Percentiles rank a stretch among this genome's conserved stretches.
Evolutionary conservation across 805 yeast species (phyloP).

Genomic region (Barnettozyma californica): DNA sequence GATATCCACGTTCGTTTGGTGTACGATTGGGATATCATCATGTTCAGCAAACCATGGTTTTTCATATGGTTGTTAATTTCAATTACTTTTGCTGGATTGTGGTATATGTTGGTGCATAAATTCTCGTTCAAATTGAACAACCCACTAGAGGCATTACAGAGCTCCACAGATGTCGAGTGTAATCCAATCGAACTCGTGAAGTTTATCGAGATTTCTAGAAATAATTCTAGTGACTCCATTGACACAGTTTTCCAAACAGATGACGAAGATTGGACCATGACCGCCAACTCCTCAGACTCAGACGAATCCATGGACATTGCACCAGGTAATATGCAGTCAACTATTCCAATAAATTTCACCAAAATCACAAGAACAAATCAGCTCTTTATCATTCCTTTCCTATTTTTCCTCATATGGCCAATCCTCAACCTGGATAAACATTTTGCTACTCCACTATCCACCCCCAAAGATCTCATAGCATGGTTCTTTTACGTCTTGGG

Average conservation of each 20-base stretch:
- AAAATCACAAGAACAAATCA: conserved; percentile 14
- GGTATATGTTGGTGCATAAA: conserved; percentile 23
- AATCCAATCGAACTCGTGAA: conserved; percentile 1
- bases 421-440: conserved; percentile 41
- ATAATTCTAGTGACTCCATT: not conserved
- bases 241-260: conserved; percentile 1
- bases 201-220: not conserved
- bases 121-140: conserved; percentile 27
- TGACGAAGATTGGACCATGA: not conserved
- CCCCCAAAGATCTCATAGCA: conserved; percentile 47
- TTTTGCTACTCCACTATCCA: conserved; percentile 37
- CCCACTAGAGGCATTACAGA: conserved; percentile 17
- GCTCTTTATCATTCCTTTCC: conserved; percentile 26
- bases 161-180: conserved; percentile 6
- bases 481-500: conserved; percentile 59
- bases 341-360: conserved; percentile 9
- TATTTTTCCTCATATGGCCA: conserved; percentile 43
- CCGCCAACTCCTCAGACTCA: not conserved
- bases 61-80: conserved; percentile 16
- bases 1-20: conserved; percentile 43
- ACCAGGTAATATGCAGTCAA: not conserved
- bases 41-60: conserved; percentile 28
- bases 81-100: conserved; percentile 10
- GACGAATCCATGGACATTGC: not conserved
- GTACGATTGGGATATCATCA: conserved; percentile 36